Evolutionary conservation across 1,139 yeast genomes (phyloP).

Genomic region (Meyerozyma carpophila): DNA sequence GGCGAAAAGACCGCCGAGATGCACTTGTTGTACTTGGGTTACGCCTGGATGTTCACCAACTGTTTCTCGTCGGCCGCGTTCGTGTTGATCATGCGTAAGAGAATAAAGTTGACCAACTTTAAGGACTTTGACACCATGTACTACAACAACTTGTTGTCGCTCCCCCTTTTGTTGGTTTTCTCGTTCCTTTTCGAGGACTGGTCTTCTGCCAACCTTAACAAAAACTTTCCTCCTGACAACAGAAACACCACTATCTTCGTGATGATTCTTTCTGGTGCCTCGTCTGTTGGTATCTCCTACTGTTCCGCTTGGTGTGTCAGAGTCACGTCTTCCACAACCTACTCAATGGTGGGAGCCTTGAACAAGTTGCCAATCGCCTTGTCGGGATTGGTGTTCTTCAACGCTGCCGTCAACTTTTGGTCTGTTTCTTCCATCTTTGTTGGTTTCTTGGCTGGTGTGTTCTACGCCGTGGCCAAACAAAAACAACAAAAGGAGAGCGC

Average conservation of each 20-base stretch:
- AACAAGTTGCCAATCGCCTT: conserved; percentile 97
- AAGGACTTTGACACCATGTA: conserved; percentile 98
- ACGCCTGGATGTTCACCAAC: conserved; percentile 94
- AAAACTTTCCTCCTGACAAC: conserved; percentile 72
- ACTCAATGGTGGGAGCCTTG: conserved; percentile 98
- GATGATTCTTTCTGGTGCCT: conserved; percentile 88
- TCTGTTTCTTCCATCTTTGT: conserved; percentile 84
- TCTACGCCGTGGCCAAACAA: conserved; percentile 88
- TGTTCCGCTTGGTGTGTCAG: conserved; percentile 99
- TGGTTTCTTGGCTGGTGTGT: conserved; percentile 92
- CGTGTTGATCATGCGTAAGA: conserved; percentile 91
- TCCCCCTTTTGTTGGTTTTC: conserved; percentile 76
- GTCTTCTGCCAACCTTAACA: conserved; percentile 69
- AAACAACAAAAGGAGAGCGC: conserved; percentile 50
- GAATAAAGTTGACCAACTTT: conserved; percentile 94
- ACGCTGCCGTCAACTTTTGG: conserved; percentile 90
- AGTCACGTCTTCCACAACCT: conserved; percentile 96
- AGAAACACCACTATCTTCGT: conserved; percentile 66
- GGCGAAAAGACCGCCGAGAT: conserved; percentile 11
- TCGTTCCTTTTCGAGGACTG: conserved; percentile 87
- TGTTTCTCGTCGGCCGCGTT: conserved; percentile 92
- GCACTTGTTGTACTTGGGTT: conserved; percentile 65
- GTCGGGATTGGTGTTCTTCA: conserved; percentile 89
- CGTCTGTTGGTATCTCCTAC: conserved; percentile 94
- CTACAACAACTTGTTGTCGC: conserved; percentile 88